Evolutionary conservation across 2,329 filamentous ascomycete species (phyloP).

Genomic region (Juglanconis sp.): DNA sequence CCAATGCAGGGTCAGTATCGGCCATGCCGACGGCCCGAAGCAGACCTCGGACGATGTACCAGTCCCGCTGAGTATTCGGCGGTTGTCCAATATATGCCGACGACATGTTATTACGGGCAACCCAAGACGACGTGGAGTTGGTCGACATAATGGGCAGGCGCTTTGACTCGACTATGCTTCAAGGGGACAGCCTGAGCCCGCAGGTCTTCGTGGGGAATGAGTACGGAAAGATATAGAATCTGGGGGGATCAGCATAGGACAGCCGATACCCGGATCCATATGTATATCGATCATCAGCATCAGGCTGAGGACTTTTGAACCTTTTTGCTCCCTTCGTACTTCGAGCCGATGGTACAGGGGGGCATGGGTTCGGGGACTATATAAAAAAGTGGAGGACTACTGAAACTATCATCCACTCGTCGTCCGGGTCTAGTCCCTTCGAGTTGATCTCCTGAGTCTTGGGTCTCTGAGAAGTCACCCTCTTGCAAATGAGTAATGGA

Average conservation of each 20-base stretch:
- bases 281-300: not conserved
- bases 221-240: not conserved
- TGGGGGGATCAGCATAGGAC: not conserved
- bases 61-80: conserved; percentile 23
- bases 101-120: not conserved
- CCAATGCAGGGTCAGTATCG: conserved; percentile 21
- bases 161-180: not conserved
- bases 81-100: conserved; percentile 18
- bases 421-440: not conserved
- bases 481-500: not conserved
- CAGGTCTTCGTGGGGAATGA: not conserved
- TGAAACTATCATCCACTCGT: not conserved
- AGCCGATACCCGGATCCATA: not conserved
- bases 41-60: conserved; percentile 27
- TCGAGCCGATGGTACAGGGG: not conserved
- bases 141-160: not conserved
- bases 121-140: conserved; percentile 1
- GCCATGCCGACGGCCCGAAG: conserved; percentile 20
- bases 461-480: not conserved
- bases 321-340: not conserved
- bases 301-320: not conserved
- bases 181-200: not conserved
- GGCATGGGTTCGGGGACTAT: not conserved
- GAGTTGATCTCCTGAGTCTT: not conserved
- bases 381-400: not conserved